These are phyloP conservation scores for Rutidosis leptorrhynchoides DNA, from an alignment of 129 eudicot species.

Conservation along the genomic window DNA sequence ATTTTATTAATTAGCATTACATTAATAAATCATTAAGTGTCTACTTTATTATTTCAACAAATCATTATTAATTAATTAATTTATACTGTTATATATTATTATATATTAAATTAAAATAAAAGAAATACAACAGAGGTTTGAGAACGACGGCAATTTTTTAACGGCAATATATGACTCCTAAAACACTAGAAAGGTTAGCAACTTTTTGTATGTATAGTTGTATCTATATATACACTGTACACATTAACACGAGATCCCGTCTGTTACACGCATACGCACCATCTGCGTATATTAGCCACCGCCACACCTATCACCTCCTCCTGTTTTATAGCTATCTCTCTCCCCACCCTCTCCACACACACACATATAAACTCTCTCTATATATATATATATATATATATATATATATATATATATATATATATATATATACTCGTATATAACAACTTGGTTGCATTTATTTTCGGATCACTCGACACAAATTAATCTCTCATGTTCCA, in stretches of 20 bases:
- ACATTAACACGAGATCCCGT: slow-evolving; percentile 32
- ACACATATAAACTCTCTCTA: slow-evolving; percentile 18
- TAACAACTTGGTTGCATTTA: slow-evolving; percentile 34
- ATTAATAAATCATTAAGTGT: no score
- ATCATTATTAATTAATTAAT: no score
- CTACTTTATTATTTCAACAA: no score
- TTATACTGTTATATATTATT: no score
- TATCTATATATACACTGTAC: not conserved
- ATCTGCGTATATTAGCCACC: slow-evolving; percentile 34
- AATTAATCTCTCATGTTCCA: slow-evolving; percentile 18
- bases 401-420: slow-evolving; percentile 15
- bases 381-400: slow-evolving; percentile 5
- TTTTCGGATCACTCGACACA: slow-evolving; percentile 37
- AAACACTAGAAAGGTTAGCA: no score
- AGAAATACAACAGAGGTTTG: no score
- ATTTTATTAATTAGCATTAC: no score
- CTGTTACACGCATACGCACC: slow-evolving; percentile 39
- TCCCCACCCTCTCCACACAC: slow-evolving; percentile 2
- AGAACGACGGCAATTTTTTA: no score
- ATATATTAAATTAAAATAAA: no score
- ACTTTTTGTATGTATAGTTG: slow-evolving; percentile 18
- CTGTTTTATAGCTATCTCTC: slow-evolving; percentile 28
- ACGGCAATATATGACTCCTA: no score
- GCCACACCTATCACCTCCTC: slow-evolving; percentile 24
- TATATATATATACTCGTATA: slow-evolving; percentile 9